phyloP scores from a whole-genome alignment of 306 rosid genomes.

The Cyclanthera cordifolia region DNA sequence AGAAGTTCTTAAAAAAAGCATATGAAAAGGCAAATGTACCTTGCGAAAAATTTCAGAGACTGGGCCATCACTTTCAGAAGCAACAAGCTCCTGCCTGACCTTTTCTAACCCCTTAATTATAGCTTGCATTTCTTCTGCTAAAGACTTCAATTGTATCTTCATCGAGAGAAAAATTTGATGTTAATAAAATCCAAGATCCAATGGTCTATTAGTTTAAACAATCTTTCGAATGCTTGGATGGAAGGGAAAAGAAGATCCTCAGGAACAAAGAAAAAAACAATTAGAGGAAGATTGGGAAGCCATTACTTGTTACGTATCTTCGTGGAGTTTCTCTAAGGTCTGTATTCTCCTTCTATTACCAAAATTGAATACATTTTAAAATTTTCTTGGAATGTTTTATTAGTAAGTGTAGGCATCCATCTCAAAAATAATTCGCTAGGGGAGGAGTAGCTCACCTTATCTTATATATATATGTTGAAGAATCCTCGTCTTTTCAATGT shows the following conservation, averaged over 20 bases:
- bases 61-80: constrained; percentile 87
- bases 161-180: constrained; percentile 18
- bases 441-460: too few species aligned
- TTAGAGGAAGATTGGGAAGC: not conserved
- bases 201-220: not conserved
- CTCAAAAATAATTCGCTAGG: too few species aligned
- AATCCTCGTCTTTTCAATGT: too few species aligned
- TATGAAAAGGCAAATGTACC: constrained; percentile 31
- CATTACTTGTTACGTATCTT: not conserved
- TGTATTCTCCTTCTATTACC: not conserved
- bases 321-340: not conserved
- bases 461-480: too few species aligned
- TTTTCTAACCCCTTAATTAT: constrained; percentile 82
- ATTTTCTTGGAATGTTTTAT: not conserved
- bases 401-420: too few species aligned
- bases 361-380: not conserved
- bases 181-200: constrained; percentile 9
- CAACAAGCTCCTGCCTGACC: constrained; percentile 78
- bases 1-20: not conserved
- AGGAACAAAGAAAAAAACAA: not conserved
- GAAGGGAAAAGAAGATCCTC: not conserved
- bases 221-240: not conserved
- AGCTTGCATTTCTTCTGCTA: constrained; percentile 99
- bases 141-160: constrained; percentile 96
- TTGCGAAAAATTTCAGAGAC: constrained; percentile 70